Evolutionary conservation across 139 green algal genomes (phyloP), one percentile per base, ranked within the genome.

Genomic region (Tetradesmus obliquus): DNA sequence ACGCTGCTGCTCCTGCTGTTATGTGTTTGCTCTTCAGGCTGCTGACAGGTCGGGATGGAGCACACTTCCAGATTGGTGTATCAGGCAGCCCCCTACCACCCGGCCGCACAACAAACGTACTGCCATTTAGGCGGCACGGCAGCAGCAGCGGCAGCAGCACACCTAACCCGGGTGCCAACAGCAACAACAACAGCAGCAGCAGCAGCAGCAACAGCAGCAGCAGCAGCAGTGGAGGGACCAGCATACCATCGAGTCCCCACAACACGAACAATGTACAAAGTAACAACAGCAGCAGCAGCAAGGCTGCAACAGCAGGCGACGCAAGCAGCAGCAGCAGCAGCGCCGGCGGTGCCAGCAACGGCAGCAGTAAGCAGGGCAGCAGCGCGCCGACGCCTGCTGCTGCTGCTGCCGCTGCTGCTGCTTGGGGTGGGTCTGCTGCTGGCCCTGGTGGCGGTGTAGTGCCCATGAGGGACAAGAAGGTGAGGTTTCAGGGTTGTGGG

Each of bases 351-450:
- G 62, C 32, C 5, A 54, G 55, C 8, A 90, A 83, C 57, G 86
- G 71, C 69, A 57, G 86, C 69, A 88, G 84, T 60, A 88, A 55
- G 24, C 58, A 71, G 55, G 55, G 15, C 19, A 72, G 58, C 71
- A 55, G 19, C n/a, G 22, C 24, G 57, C 19, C 71, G 7, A 83
- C 53, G 5, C 66, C 86, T 84, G 84, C 58, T 79, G 84, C 84
- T 88, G 84, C 84, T 88, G 84, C 84, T 81, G 84, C 58, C 8
- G 84, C 58, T 6, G 84, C 84, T 60, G 84, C 84, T 88, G 84
- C 84, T 58, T 87, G 82, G 82, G 82, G 55, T 17, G 82, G 82
- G 13, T 72, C 82, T 55, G 55, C 24, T 13, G 84, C 84, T 51
- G 84, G 58, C 58, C 45, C 84, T 88, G 32, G 84, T 79, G 60